Base-by-base conservation (phyloP, 371 early-diverging fungal species). In the Saksenaea vasiformis region DNA sequence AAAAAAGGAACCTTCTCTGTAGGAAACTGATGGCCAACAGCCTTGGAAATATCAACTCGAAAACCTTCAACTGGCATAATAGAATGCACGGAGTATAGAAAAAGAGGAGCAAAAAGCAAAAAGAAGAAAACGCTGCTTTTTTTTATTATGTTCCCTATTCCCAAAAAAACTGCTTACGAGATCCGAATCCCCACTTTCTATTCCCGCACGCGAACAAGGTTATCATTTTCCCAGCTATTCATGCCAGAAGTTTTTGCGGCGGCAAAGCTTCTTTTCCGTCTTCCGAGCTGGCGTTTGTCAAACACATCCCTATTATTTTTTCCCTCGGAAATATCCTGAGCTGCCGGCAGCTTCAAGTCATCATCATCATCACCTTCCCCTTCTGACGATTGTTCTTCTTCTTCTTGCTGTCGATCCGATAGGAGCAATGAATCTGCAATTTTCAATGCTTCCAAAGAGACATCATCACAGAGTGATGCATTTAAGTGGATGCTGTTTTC, bases 351-450 rank as follows among this genome's bases (percentile, higher is more conserved):
- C 47, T 47, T 22, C 47, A 22, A 47, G n/a, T n/a, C 10, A n/a
- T n/a, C n/a, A n/a, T n/a, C n/a, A n/a, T n/a, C n/a, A n/a, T n/a
- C n/a, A 47, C 47, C 22, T 22, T 47, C 24, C 11, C 24, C 47
- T 26, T 19, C 19, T 22, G 47, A 47, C 24, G 24, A n/a, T 2
- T 3, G 47, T 1, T 11, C 24, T 3, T 47, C n/a, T 2, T 3
- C 22, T 1, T 11, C 24, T 3, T 47, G 47, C 47, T 19, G 22
- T 22, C 22, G 63, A 60, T 75, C 67, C 10, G 62, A 56, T 44
- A 56, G 53, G n/a, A 72, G 62, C 14, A 72, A 34, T 5, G 73
- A 39, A 39, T 73, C 72, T 4, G 75, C 78, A 15, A 78, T 70
- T 41, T 64, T 47, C 11, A 78, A 43, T 26, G 78, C 78, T 62